Conservation (phyloP, 768 basidiomycete species). For the Mycena vitilis region DNA sequence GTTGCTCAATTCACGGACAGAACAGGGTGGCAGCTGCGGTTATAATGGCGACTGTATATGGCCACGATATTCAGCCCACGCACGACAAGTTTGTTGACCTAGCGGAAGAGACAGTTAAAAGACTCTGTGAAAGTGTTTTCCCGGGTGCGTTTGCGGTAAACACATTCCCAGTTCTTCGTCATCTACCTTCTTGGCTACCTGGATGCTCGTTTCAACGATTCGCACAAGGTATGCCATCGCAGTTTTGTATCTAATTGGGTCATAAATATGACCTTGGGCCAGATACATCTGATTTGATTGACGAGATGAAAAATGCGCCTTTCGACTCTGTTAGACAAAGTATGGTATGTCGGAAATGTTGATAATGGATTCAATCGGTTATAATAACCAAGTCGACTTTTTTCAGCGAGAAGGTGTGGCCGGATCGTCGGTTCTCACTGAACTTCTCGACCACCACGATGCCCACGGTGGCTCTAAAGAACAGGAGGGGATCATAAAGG, state of each 20-base stretch:
- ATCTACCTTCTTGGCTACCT: slow-evolving; percentile 49
- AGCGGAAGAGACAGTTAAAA: slow-evolving; percentile 37
- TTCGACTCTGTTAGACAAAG: slow-evolving; percentile 21
- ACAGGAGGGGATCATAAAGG: slow-evolving; percentile 39
- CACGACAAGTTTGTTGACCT: slow-evolving; percentile 40
- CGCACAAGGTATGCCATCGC: background rate
- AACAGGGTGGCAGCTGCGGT: background rate
- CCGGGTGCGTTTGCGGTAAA: slow-evolving; percentile 43
- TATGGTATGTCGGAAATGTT: slow-evolving; percentile 8
- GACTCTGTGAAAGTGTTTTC: slow-evolving; percentile 27
- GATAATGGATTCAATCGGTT: no score
- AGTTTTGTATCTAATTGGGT: background rate
- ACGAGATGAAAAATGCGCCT: slow-evolving; percentile 20
- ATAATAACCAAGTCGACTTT: background rate
- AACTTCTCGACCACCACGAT: slow-evolving; percentile 2
- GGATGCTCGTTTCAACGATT: background rate
- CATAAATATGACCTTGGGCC: background rate
- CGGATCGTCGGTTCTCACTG: slow-evolving; percentile 18
- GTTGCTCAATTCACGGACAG: background rate
- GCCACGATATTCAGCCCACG: slow-evolving; percentile 40
- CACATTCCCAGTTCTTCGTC: slow-evolving; percentile 44
- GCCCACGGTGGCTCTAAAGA: slow-evolving; percentile 21
- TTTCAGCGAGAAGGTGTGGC: slow-evolving; percentile 17
- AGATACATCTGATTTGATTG: background rate
- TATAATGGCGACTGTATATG: slow-evolving; percentile 36